These are phyloP conservation scores for Monosporozyma yasuniensis DNA, from an alignment of 805 yeast species.

Conservation along the genomic window DNA sequence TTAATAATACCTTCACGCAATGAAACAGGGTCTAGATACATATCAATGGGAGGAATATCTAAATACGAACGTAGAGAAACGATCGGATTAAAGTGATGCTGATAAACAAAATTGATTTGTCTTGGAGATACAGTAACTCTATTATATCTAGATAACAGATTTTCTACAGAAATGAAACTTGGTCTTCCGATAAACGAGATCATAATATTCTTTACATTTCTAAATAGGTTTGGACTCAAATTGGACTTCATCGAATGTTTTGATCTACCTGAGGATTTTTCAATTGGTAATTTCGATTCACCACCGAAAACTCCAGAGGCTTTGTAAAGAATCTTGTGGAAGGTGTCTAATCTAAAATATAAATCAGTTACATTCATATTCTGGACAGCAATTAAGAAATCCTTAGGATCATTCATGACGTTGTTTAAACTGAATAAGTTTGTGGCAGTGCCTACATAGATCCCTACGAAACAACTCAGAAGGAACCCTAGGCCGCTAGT, in stretches of 20 bases:
- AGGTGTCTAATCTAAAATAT: constrained; percentile 75
- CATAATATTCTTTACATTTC: constrained; percentile 71
- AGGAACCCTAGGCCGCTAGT: constrained; percentile 81
- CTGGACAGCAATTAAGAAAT: constrained; percentile 61
- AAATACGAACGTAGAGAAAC: constrained; percentile 72
- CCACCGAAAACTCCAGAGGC: constrained; percentile 40
- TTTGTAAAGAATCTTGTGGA: constrained; percentile 60
- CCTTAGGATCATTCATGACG: constrained; percentile 62
- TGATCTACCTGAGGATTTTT: constrained; percentile 1
- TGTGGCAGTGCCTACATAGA: constrained; percentile 80
- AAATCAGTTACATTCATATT: constrained; percentile 78
- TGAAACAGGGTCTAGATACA: constrained; percentile 80
- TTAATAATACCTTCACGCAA: constrained; percentile 83
- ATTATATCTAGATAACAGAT: constrained; percentile 53
- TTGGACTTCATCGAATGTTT: constrained; percentile 4
- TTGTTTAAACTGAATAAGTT: constrained; percentile 70
- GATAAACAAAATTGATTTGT: constrained; percentile 68
- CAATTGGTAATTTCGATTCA: not conserved
- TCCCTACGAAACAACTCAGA: constrained; percentile 76
- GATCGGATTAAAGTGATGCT: constrained; percentile 73
- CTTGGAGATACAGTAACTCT: constrained; percentile 56
- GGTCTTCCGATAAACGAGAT: constrained; percentile 73
- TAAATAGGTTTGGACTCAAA: constrained; percentile 31
- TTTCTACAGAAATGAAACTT: constrained; percentile 46
- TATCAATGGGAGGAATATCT: constrained; percentile 78